phyloP scores from a whole-genome alignment of 139 green algal genomes.

The Chlorella ohadii region DNA sequence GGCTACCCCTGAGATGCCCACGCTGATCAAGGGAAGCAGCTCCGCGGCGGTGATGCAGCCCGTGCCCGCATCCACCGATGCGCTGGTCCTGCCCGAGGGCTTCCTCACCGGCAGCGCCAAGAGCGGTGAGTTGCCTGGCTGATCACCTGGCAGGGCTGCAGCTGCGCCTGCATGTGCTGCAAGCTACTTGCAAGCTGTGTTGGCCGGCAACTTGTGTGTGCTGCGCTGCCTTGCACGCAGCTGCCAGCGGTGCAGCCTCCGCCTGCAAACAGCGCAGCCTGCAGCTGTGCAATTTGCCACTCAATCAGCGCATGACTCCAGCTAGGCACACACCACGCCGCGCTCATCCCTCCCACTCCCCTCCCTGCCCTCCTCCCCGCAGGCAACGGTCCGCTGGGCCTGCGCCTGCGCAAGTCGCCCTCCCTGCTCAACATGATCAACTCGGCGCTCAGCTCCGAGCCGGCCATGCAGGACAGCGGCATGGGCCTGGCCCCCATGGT shows the following conservation, averaged over 20 bases:
- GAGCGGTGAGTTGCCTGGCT: neutral
- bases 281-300: no score
- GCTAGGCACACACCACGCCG: no score
- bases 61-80: neutral
- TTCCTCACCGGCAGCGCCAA: neutral
- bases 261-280: no score
- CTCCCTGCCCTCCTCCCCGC: neutral
- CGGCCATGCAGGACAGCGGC: neutral
- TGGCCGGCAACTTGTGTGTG: no score
- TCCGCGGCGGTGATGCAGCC: neutral
- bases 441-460: conserved; percentile 6
- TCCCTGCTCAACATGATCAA: conserved; percentile 68
- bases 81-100: neutral
- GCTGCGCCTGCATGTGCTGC: neutral
- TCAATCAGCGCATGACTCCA: no score
- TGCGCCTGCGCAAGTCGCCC: conserved; percentile 54
- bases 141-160: neutral
- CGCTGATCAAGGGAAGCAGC: neutral
- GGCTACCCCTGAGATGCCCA: neutral
- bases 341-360: neutral
- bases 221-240: no score
- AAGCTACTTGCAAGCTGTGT: no score
- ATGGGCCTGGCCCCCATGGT: conserved; percentile 17
- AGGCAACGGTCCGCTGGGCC: conserved; percentile 45
- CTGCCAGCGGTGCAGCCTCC: no score